Conservation (phyloP, 2,329 filamentous ascomycete species). For the Scedosporium dehoogii region DNA sequence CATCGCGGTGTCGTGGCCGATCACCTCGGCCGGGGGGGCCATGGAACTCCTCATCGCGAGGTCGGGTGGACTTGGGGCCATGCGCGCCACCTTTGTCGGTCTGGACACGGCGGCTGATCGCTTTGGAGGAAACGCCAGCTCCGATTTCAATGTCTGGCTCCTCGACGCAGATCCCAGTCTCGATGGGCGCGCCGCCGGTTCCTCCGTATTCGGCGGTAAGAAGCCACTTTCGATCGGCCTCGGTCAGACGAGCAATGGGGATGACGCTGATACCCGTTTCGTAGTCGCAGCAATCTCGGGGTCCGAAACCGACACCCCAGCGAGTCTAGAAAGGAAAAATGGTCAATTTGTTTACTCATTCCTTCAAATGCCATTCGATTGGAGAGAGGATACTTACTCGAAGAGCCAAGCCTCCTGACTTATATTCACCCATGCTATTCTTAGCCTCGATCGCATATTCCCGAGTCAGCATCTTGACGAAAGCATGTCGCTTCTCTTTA, state of each 20-base stretch:
- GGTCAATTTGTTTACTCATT: slow-evolving; percentile 13
- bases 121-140: slow-evolving; percentile 92
- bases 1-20: not conserved
- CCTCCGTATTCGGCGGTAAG: slow-evolving; percentile 87
- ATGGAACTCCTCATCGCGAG: not conserved
- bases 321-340: slow-evolving; percentile 51
- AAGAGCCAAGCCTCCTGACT: slow-evolving; percentile 42
- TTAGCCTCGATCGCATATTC: slow-evolving; percentile 77
- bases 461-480: slow-evolving; percentile 96
- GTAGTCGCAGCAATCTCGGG: slow-evolving; percentile 95
- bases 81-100: slow-evolving; percentile 57
- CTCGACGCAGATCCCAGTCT: slow-evolving; percentile 79
- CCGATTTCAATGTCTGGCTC: slow-evolving; percentile 99
- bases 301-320: slow-evolving; percentile 96
- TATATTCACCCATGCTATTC: slow-evolving; percentile 56
- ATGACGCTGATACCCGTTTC: slow-evolving; percentile 85
- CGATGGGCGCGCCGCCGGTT: slow-evolving; percentile 73
- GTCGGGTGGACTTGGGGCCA: slow-evolving; percentile 52
- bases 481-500: slow-evolving; percentile 94
- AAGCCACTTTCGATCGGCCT: slow-evolving; percentile 97
- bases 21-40: not conserved
- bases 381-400: slow-evolving; percentile 41
- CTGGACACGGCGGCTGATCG: slow-evolving; percentile 59
- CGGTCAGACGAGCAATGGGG: slow-evolving; percentile 83
- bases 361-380: not conserved